Conservation (phyloP, 75 land plant genomes). For the Sequoia sempervirens region DNA sequence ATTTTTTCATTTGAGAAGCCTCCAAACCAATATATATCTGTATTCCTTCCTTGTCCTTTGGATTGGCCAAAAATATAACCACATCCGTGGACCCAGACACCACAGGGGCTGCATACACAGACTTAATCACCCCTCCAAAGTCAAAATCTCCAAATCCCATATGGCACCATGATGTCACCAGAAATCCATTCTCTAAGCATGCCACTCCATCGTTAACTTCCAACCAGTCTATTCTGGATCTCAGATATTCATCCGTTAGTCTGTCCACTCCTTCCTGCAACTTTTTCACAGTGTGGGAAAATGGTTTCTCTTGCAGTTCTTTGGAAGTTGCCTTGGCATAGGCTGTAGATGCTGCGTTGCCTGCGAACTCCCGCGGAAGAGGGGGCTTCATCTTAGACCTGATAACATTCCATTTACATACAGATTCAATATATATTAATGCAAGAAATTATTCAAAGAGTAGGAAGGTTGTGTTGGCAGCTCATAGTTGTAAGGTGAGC, state of each 20-base stretch:
- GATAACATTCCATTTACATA: no score
- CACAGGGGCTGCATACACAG: conserved; percentile 52
- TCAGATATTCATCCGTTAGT: conserved; percentile 31
- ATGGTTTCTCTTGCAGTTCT: conserved; percentile 22
- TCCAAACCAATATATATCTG: not conserved
- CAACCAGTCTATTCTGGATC: conserved; percentile 50
- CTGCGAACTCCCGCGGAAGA: conserved; percentile 20
- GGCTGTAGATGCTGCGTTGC: conserved; percentile 32
- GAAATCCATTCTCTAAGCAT: conserved; percentile 27
- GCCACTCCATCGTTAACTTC: conserved; percentile 53
- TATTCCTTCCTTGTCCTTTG: not conserved
- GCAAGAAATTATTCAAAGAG: no score
- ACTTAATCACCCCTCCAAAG: conserved; percentile 49
- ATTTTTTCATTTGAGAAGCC: not conserved
- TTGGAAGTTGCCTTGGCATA: conserved; percentile 21
- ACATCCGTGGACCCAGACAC: not conserved
- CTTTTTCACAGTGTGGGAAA: conserved; percentile 24
- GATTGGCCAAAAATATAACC: not conserved
- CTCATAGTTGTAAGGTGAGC: no score
- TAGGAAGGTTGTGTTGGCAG: no score
- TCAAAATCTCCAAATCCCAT: conserved; percentile 47
- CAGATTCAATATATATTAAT: no score
- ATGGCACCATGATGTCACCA: conserved; percentile 55
- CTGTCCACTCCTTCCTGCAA: conserved; percentile 20
- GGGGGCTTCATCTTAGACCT: conserved; percentile 23